phyloP scores from a whole-genome alignment of 495 filamentous ascomycete species.

The Penicillium subrubescens region DNA sequence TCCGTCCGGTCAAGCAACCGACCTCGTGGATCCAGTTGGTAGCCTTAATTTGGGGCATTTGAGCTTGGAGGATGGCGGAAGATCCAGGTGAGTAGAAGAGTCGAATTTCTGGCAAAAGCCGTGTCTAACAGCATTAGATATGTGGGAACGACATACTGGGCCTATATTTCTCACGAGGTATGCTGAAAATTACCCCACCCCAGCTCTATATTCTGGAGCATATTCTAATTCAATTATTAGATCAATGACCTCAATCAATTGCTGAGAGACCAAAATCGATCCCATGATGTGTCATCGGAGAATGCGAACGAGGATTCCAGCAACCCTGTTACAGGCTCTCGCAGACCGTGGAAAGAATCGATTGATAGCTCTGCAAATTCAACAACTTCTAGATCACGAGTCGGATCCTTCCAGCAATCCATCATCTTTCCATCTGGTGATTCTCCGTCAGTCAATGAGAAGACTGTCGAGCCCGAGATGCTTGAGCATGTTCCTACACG shows the following conservation, averaged over 20 bases:
- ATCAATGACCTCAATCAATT: constrained; percentile 53
- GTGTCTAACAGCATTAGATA: constrained; percentile 38
- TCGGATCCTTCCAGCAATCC: constrained; percentile 40
- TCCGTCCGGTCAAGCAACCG: constrained; percentile 46
- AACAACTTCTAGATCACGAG: constrained; percentile 12
- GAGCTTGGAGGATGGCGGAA: constrained; percentile 49
- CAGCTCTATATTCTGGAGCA: not conserved
- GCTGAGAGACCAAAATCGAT: constrained; percentile 45
- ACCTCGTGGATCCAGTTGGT: constrained; percentile 48
- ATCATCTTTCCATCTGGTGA: constrained; percentile 42
- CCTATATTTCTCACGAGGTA: constrained; percentile 54
- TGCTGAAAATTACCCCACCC: not conserved
- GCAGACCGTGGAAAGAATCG: constrained; percentile 28
- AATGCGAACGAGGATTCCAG: constrained; percentile 23
- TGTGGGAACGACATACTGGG: constrained; percentile 55
- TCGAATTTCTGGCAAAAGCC: not conserved
- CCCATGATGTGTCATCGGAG: constrained; percentile 35
- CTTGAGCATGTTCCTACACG: constrained; percentile 47
- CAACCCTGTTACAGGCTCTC: constrained; percentile 13
- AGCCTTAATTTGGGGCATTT: constrained; percentile 51
- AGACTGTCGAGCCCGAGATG: constrained; percentile 46
- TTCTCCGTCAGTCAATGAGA: constrained; percentile 39
- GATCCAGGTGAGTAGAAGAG: constrained; percentile 39
- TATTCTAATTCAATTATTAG: constrained; percentile 20
- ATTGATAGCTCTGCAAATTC: constrained; percentile 18